Conservation (phyloP, 768 basidiomycete species). For the Xerocomellus chrysenteron region DNA sequence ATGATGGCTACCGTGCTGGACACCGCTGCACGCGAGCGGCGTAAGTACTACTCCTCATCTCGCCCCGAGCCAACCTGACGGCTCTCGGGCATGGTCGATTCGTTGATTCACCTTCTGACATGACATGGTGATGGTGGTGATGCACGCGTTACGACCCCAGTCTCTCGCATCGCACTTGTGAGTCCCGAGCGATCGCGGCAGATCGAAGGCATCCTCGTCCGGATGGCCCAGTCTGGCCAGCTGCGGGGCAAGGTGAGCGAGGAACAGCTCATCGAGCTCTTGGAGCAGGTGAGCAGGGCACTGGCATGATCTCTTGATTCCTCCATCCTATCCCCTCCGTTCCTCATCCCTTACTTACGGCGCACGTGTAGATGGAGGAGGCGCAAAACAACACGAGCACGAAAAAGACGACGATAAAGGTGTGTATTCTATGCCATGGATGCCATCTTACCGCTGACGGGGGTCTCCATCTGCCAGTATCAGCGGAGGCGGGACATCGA, state of each 20-base stretch:
- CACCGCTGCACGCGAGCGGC: conserved; percentile 73
- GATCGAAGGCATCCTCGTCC: conserved; percentile 73
- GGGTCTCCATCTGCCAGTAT: conserved; percentile 38
- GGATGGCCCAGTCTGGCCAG: conserved; percentile 85
- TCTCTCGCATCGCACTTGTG: conserved; percentile 85
- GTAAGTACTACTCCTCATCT: conserved; percentile 40
- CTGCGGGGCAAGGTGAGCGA: conserved; percentile 76
- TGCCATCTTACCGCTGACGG: background rate
- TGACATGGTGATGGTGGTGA: background rate
- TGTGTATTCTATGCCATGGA: conserved; percentile 23
- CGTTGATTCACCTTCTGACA: background rate
- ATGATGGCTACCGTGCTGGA: conserved; percentile 79
- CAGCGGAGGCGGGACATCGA: conserved; percentile 67
- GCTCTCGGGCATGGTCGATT: too few species aligned
- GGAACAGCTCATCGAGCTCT: conserved; percentile 75
- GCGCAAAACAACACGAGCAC: conserved; percentile 46
- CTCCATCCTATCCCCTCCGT: background rate
- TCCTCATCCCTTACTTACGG: background rate
- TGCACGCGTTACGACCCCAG: conserved; percentile 38
- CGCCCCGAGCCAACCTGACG: background rate
- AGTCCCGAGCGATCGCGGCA: conserved; percentile 78
- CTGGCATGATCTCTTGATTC: background rate
- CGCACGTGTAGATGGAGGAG: conserved; percentile 48
- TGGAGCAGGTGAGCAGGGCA: conserved; percentile 66
- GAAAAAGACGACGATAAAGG: conserved; percentile 62